Percentiles rank a stretch among this genome's conserved stretches.
phyloP scores from a whole-genome alignment of 2,329 filamentous ascomycete genomes.

The Nannizziopsis arthrosporioides region DNA sequence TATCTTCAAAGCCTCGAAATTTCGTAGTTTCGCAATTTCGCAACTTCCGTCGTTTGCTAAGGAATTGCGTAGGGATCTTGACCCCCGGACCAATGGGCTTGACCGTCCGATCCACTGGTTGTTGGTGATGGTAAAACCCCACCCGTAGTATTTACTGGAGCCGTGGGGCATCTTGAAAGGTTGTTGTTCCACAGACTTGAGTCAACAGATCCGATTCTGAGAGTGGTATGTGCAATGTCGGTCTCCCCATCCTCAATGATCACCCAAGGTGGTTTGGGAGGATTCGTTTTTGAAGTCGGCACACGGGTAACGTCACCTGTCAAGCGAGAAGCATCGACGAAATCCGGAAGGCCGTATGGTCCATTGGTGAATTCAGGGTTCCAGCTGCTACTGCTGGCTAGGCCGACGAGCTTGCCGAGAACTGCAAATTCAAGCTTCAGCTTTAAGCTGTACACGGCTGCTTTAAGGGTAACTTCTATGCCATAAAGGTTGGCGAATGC shows the following conservation, averaged over 20 bases:
- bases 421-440: constrained; percentile 42
- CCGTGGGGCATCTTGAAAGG: background rate
- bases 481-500: constrained; percentile 37
- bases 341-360: constrained; percentile 32
- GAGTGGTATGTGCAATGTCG: background rate
- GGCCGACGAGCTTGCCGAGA: constrained; percentile 34
- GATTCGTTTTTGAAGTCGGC: constrained; percentile 4
- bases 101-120: background rate
- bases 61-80: no score
- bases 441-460: constrained; percentile 39
- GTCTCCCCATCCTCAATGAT: constrained; percentile 1
- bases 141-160: constrained; percentile 7
- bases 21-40: no score
- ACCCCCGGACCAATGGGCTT: background rate
- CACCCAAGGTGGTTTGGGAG: constrained; percentile 14
- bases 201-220: background rate
- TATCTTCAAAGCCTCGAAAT: no score
- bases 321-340: constrained; percentile 35
- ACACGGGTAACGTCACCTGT: constrained; percentile 34
- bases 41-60: background rate
- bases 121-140: constrained; percentile 9
- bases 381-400: constrained; percentile 32
- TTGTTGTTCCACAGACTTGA: background rate
- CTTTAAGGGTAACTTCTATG: constrained; percentile 39
- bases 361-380: constrained; percentile 26